Base-by-base conservation (phyloP, 1,284 basidiomycete genomes). In the Uromyces viciae-fabae region DNA sequence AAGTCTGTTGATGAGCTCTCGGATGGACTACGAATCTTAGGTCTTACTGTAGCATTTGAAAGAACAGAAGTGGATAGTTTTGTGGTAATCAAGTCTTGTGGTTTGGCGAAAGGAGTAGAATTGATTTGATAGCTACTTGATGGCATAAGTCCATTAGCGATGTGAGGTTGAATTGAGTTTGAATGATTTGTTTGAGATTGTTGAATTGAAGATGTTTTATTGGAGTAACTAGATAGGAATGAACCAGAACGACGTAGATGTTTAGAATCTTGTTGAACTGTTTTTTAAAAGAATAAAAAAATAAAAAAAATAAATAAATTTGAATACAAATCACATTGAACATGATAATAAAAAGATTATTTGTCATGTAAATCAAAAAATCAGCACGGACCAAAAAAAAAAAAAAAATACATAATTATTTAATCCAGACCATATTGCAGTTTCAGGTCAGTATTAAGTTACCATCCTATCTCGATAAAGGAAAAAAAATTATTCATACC, bases 61-160 rank as follows among this genome's bases (percentile, higher is more conserved):
- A 69, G 66, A 46, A 69, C n/a, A 9, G 64, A 52, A 25, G 75
- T n/a, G 22, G 75, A 52, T 3, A 66, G 75, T 25, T 66, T 31
- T 17, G 38, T 40, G 22, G 42, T 52, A n/a, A 31, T 31, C 25
- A 8, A 36, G 60, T 62, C 42, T 40, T 31, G 33, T 5, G 28
- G 42, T 28, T 43, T 40, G 58, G 40, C 42, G 22, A 43, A 38
- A 43, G 31, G 42, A 28, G 74, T 40, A 15, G 40, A 46, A 8
- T 60, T 42, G 5, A 28, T 43, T 19, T 75, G n/a, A 2, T 36
- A 49, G 56, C 60, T 75, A 25, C 52, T 43, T 19, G 56, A 58
- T 22, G 74, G 62, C 56, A 66, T 66, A n/a, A 19, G 60, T 64
- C 60, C 60, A 64, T 64, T 38, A 19, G 33, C 60, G 60, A 22